A percentile compares a stretch with the other conserved stretches of the same genome.
Evolutionary conservation across 2,329 filamentous ascomycete genomes (phyloP).

Genomic region (Aspergillus sp.): DNA sequence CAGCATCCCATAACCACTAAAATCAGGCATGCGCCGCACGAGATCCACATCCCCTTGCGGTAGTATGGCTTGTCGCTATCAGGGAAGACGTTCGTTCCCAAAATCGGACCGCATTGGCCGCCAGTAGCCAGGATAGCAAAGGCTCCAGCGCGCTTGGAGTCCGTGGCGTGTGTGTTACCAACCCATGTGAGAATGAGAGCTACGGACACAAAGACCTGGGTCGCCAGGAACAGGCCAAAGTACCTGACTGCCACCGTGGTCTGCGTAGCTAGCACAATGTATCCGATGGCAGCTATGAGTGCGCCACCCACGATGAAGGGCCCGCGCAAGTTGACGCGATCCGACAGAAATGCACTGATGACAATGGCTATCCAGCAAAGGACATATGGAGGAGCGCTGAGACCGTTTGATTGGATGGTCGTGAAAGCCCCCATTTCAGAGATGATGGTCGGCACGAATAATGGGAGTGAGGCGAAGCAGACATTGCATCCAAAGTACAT

Average conservation of each 20-base stretch:
- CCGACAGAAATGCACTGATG: conserved; percentile 38
- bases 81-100: conserved; percentile 40
- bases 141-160: conserved; percentile 41
- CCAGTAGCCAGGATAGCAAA: conserved; percentile 42
- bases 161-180: conserved; percentile 41
- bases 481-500: conserved; percentile 35
- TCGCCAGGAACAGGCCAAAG: conserved; percentile 41
- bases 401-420: conserved; percentile 38
- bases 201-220: conserved; percentile 43
- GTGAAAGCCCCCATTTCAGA: conserved; percentile 40
- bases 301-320: conserved; percentile 42
- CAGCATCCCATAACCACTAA: conserved; percentile 17
- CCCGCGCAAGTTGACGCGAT: conserved; percentile 40
- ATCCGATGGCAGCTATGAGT: conserved; percentile 41
- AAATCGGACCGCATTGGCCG: conserved; percentile 37
- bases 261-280: conserved; percentile 44
- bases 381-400: conserved; percentile 45
- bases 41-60: conserved; percentile 41
- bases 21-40: conserved; percentile 31
- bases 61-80: conserved; percentile 37
- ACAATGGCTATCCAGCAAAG: conserved; percentile 46
- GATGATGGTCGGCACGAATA: conserved; percentile 38
- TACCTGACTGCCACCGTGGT: conserved; percentile 37
- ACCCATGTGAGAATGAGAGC: conserved; percentile 42
- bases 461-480: conserved; percentile 34